Evolutionary conservation across 768 basidiomycete species (phyloP), one percentile per base, ranked within the genome.

Genomic region (Epithele typhae): DNA sequence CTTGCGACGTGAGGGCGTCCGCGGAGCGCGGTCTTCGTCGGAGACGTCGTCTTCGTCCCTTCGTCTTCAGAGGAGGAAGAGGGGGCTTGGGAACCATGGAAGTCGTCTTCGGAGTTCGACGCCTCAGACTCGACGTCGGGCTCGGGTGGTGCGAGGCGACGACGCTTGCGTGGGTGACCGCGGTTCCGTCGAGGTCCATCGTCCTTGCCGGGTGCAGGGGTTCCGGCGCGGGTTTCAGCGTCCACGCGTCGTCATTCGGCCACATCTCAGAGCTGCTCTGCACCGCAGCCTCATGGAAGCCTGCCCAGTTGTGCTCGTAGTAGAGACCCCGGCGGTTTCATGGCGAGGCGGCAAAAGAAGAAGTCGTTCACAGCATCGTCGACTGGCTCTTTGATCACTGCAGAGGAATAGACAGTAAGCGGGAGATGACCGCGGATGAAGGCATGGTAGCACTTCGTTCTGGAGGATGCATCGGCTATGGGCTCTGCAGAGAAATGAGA

Each of bases 371-470:
- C 19, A 10, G 43, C 21, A 25, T 37, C 38, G 33, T 47, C 19
- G 12, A 30, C 23, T 17, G 32, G 17, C 21, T 27, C 40, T n/a
- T 17, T 12, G 35, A 41, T 21, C 2, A 30, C 25, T 6, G 36
- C n/a, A 24, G 49, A 32, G 24, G 48, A 38, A 5, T 22, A 27
- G 23, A 58, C 53, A 24, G 85, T 72, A 10, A 87, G 43, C 61
- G 75, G 10, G 70, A 67, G 17, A 79, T 56, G 34, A 89, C 71
- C 36, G 70, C 67, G 14, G 73, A 68, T 5, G 84, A 76, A 12
- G 70, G 66, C 14, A 86, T 55, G 33, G 75, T 66, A 87, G 89
- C 6, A 90, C 73, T 64, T 91, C 88, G 53, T 87, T 84, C 88
- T 90, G 1, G 21, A 14, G n/a, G n/a, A n/a, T n/a, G n/a, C n/a